These are phyloP conservation scores for Blastobotrys malaysiensis DNA, from an alignment of 1,139 yeast species.

Conservation along the genomic window DNA sequence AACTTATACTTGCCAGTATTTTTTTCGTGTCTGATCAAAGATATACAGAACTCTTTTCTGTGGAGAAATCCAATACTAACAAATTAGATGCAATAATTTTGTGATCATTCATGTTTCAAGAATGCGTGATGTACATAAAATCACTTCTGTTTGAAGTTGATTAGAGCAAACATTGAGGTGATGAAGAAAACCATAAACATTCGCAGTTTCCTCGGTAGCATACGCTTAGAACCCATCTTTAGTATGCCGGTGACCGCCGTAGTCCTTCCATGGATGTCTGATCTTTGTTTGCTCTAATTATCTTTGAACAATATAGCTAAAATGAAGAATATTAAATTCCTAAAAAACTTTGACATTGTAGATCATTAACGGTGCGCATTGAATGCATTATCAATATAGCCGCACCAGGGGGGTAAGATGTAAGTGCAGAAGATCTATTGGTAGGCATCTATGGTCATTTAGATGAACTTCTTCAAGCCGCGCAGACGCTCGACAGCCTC, in stretches of 20 bases:
- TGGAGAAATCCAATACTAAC: neutral
- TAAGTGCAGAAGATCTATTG: no score
- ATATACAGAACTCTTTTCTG: conserved; percentile 1
- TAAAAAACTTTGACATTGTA: neutral
- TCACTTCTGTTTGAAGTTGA: neutral
- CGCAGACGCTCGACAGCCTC: conserved; percentile 76
- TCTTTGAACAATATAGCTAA: neutral
- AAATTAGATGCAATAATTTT: neutral
- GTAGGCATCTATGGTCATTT: conserved; percentile 16
- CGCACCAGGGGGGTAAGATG: neutral
- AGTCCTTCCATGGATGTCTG: conserved; percentile 73
- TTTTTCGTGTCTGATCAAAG: conserved; percentile 53
- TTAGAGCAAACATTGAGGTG: conserved; percentile 39
- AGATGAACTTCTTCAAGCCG: conserved; percentile 57
- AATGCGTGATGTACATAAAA: neutral
- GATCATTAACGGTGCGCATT: neutral
- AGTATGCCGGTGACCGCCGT: conserved; percentile 75
- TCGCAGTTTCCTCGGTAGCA: conserved; percentile 94
- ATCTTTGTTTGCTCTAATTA: conserved; percentile 19
- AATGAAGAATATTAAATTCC: neutral
- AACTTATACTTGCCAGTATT: conserved; percentile 86
- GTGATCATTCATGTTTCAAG: neutral
- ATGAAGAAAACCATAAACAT: conserved; percentile 74
- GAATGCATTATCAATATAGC: no score
- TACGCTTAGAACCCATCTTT: conserved; percentile 70